A percentile compares a stretch with the other conserved stretches of the same genome.
Evolutionary conservation across 805 yeast species (phyloP).

Genomic region (Metschnikowia arizonensis): DNA sequence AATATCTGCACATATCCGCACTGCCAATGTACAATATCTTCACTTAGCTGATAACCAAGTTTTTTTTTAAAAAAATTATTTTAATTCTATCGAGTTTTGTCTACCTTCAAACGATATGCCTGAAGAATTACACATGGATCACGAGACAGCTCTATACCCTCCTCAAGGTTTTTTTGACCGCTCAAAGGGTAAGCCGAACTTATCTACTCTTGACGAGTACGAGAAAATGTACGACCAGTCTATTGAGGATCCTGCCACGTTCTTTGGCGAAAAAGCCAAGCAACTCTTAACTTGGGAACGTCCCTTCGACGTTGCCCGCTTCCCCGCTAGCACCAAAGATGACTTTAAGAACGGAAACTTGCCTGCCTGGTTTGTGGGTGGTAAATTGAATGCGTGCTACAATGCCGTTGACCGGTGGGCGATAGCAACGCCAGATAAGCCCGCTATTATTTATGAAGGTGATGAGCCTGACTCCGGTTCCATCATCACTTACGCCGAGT

Average conservation of each 20-base stretch:
- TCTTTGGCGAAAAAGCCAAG: constrained; percentile 75
- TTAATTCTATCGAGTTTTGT: neutral
- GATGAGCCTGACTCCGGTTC: constrained; percentile 78
- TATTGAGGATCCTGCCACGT: constrained; percentile 70
- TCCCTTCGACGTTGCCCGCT: constrained; percentile 60
- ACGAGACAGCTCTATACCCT: constrained; percentile 19
- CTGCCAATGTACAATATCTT: neutral
- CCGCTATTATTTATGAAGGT: constrained; percentile 87
- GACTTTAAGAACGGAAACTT: constrained; percentile 60
- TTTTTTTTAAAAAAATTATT: neutral
- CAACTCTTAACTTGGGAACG: constrained; percentile 75
- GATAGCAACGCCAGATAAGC: constrained; percentile 73
- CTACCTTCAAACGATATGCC: constrained; percentile 11
- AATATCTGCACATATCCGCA: constrained; percentile 1
- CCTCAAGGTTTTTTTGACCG: constrained; percentile 20
- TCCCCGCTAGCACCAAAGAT: constrained; percentile 53
- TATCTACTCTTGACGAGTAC: constrained; percentile 17
- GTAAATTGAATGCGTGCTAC: constrained; percentile 87
- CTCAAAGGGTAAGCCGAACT: constrained; percentile 13
- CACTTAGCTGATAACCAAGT: neutral
- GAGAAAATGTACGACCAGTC: constrained; percentile 62
- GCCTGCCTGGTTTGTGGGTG: constrained; percentile 88
- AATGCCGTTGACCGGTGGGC: constrained; percentile 98
- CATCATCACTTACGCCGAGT: constrained; percentile 78
- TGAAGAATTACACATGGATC: constrained; percentile 19